Evolutionary conservation across 2,329 filamentous ascomycete species (phyloP).

Genomic region (Aureobasidium sp.): DNA sequence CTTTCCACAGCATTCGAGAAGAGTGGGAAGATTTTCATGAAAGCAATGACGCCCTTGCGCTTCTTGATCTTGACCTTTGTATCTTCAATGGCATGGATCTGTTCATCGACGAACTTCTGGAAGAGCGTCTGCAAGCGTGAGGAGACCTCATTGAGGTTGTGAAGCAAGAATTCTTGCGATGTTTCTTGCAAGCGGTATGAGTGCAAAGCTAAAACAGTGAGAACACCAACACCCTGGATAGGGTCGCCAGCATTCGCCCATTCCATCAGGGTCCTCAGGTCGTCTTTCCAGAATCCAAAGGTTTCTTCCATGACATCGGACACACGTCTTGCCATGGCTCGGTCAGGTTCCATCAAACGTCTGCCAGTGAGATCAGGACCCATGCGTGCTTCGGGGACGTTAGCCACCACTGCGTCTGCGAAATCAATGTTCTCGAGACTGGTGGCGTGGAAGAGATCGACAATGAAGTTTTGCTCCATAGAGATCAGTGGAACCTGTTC

Average conservation of each 20-base stretch:
- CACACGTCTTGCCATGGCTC: constrained; percentile 74
- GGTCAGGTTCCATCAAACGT: constrained; percentile 80
- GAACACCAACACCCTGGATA: constrained; percentile 83
- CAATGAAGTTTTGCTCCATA: constrained; percentile 92
- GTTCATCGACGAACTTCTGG: constrained; percentile 84
- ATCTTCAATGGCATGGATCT: constrained; percentile 91
- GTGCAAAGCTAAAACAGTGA: constrained; percentile 74
- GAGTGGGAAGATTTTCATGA: constrained; percentile 86
- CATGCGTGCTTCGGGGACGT: constrained; percentile 59
- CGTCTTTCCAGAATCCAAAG: constrained; percentile 72
- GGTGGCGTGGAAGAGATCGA: constrained; percentile 96
- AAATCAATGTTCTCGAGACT: constrained; percentile 78
- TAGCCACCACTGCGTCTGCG: constrained; percentile 64
- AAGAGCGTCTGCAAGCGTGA: constrained; percentile 68
- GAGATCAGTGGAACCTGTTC: constrained; percentile 77
- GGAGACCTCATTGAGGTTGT: constrained; percentile 65
- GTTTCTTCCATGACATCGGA: constrained; percentile 84
- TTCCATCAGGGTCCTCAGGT: constrained; percentile 72
- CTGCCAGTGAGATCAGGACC: constrained; percentile 62
- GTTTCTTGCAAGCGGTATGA: constrained; percentile 74
- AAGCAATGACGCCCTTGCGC: constrained; percentile 90
- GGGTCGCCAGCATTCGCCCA: constrained; percentile 78
- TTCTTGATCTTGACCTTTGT: constrained; percentile 99
- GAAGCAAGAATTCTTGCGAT: constrained; percentile 85
- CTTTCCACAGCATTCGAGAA: constrained; percentile 80